phyloP scores from a whole-genome alignment of 2,329 filamentous ascomycete species.

The Aspergillus versicolor region DNA sequence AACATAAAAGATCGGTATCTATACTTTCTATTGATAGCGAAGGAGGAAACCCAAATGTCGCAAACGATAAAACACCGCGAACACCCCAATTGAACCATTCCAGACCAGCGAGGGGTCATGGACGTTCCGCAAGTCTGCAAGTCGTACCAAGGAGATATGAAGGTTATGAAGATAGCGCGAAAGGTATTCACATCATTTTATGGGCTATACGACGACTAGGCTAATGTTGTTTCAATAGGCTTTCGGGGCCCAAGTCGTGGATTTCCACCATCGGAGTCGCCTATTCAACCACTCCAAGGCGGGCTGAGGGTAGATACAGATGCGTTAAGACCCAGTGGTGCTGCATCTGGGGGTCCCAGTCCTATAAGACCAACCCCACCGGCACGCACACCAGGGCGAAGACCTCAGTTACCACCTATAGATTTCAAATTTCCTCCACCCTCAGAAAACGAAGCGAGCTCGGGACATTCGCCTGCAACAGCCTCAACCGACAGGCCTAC shows the following conservation, averaged over 20 bases:
- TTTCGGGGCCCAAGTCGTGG: conserved; percentile 36
- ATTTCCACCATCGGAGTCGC: conserved; percentile 31
- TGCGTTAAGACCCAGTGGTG: conserved; percentile 24
- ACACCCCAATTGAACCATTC: conserved; percentile 43
- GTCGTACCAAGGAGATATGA: conserved; percentile 57
- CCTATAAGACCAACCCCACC: conserved; percentile 38
- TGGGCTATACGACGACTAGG: not conserved
- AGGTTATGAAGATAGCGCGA: conserved; percentile 39
- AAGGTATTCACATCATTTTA: conserved; percentile 32
- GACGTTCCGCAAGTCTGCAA: conserved; percentile 78
- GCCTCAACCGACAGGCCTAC: conserved; percentile 30
- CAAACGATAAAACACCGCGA: conserved; percentile 29
- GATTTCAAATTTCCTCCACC: conserved; percentile 60
- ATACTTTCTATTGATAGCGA: conserved; percentile 73
- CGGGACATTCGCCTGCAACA: conserved; percentile 22
- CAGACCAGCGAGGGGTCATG: conserved; percentile 65
- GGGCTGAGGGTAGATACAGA: conserved; percentile 36
- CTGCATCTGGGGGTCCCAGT: conserved; percentile 28
- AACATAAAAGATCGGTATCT: conserved; percentile 74
- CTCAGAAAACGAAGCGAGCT: conserved; percentile 30
- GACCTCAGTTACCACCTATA: conserved; percentile 37
- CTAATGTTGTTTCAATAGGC: conserved; percentile 19
- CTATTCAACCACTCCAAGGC: conserved; percentile 27
- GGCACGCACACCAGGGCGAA: conserved; percentile 41
- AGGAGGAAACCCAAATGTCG: conserved; percentile 18